These are phyloP conservation scores for Pisolithus albus DNA, from an alignment of 768 basidiomycete species.

Conservation along the genomic window DNA sequence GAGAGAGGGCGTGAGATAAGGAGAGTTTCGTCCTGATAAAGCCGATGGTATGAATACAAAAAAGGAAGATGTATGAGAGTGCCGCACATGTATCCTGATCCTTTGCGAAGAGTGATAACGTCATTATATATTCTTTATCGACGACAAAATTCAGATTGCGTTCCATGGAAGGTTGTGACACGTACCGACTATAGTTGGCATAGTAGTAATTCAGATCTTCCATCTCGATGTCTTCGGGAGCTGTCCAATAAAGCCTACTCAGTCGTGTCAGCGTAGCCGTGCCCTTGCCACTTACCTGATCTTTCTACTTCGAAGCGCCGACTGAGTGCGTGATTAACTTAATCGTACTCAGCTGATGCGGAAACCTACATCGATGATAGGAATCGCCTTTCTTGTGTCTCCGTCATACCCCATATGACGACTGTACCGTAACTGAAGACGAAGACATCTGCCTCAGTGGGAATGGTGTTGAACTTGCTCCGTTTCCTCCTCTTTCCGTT, in stretches of 20 bases:
- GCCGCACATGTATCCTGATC: constrained; percentile 89
- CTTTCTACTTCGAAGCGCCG: constrained; percentile 93
- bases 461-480: constrained; percentile 60
- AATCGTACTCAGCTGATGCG: background rate
- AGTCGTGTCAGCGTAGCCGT: background rate
- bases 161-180: constrained; percentile 7
- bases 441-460: constrained; percentile 81
- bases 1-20: constrained; percentile 88
- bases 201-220: constrained; percentile 97
- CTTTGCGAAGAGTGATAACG: constrained; percentile 90
- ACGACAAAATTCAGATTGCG: constrained; percentile 17
- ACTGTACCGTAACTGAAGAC: constrained; percentile 92
- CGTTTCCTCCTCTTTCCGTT: constrained; percentile 42
- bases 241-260: constrained; percentile 30
- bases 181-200: constrained; percentile 90
- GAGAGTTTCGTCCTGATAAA: constrained; percentile 84
- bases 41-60: constrained; percentile 5
- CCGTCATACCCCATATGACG: constrained; percentile 97
- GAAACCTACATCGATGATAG: constrained; percentile 76
- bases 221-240: constrained; percentile 87
- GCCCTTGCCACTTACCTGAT: constrained; percentile 45
- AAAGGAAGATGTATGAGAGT: constrained; percentile 7
- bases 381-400: constrained; percentile 85
- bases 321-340: constrained; percentile 35
- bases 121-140: constrained; percentile 84